These are phyloP conservation scores for Dactylellina drechsleri DNA, from an alignment of 2,329 filamentous ascomycete species.

Conservation along the genomic window DNA sequence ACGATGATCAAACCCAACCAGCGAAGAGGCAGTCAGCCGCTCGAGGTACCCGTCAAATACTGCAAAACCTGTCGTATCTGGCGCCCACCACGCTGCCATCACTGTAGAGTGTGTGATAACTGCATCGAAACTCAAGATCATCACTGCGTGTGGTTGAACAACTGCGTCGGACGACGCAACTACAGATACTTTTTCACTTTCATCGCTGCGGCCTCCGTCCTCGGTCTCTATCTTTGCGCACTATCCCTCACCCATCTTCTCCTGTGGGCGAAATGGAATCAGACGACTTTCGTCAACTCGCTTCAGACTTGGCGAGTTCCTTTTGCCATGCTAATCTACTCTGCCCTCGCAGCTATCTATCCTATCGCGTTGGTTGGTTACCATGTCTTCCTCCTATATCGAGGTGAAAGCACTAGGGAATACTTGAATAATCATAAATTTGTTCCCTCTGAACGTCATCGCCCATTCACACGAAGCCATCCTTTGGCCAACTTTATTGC, in stretches of 20 bases:
- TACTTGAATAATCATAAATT: slow-evolving; percentile 95
- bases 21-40: slow-evolving; percentile 77
- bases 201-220: slow-evolving; percentile 79
- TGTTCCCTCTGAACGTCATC: slow-evolving; percentile 86
- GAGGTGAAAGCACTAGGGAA: slow-evolving; percentile 94
- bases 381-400: slow-evolving; percentile 87
- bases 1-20: slow-evolving; percentile 85
- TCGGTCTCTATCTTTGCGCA: slow-evolving; percentile 79
- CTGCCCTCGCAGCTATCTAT: slow-evolving; percentile 78
- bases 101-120: slow-evolving; percentile 96
- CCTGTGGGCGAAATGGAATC: slow-evolving; percentile 73
- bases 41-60: slow-evolving; percentile 98
- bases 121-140: slow-evolving; percentile 98
- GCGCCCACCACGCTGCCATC: slow-evolving; percentile 93
- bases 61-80: slow-evolving; percentile 98
- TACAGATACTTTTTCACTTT: slow-evolving; percentile 98
- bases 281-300: slow-evolving; percentile 74
- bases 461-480: slow-evolving; percentile 84
- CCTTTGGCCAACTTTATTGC: slow-evolving; percentile 80
- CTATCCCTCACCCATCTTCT: slow-evolving; percentile 83
- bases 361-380: slow-evolving; percentile 85
- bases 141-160: slow-evolving; percentile 99
- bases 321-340: slow-evolving; percentile 89
- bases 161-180: slow-evolving; percentile 94
- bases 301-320: slow-evolving; percentile 78